Evolutionary conservation across 495 filamentous ascomycete genomes (phyloP).

Genomic region (Penicillium paradoxum): DNA sequence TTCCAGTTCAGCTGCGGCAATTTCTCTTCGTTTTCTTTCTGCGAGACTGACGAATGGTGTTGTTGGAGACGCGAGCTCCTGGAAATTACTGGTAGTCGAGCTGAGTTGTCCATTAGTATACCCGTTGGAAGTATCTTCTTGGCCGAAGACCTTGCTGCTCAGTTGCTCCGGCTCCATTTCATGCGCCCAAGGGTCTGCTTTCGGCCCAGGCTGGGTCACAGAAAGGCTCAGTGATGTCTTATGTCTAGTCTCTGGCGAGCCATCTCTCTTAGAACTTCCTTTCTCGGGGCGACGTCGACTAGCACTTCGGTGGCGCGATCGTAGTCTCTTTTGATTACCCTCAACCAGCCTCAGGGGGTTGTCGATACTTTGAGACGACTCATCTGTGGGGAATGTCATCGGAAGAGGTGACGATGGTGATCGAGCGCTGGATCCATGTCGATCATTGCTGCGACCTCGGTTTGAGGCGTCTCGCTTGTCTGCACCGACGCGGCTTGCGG

Average conservation of each 20-base stretch:
- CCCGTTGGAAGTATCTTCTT: slow-evolving; percentile 11
- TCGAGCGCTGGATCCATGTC: slow-evolving; percentile 53
- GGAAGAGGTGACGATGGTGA: slow-evolving; percentile 82
- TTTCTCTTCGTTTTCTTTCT: slow-evolving; percentile 58
- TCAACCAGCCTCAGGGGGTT: slow-evolving; percentile 58
- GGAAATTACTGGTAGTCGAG: slow-evolving; percentile 18
- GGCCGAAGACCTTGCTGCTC: slow-evolving; percentile 21
- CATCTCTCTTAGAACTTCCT: slow-evolving; percentile 41
- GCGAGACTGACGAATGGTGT: slow-evolving; percentile 27
- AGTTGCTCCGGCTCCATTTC: slow-evolving; percentile 7
- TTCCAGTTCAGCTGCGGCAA: slow-evolving; percentile 81
- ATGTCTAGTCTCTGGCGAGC: slow-evolving; percentile 43
- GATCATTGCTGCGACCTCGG: slow-evolving; percentile 51
- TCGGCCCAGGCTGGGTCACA: slow-evolving; percentile 33
- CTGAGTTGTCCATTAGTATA: slow-evolving; percentile 7
- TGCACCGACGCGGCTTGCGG: slow-evolving; percentile 45
- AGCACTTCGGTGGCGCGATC: slow-evolving; percentile 53
- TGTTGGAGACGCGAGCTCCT: slow-evolving; percentile 21
- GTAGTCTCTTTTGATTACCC: slow-evolving; percentile 57
- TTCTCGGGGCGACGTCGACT: slow-evolving; percentile 44
- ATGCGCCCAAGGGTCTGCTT: background rate
- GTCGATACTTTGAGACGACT: slow-evolving; percentile 37
- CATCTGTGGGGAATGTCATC: slow-evolving; percentile 46
- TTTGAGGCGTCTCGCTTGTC: slow-evolving; percentile 33
- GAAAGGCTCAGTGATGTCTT: slow-evolving; percentile 30